These are phyloP conservation scores for Berkeleyomyces rouxiae DNA, from an alignment of 2,329 filamentous ascomycete species.

Conservation along the genomic window DNA sequence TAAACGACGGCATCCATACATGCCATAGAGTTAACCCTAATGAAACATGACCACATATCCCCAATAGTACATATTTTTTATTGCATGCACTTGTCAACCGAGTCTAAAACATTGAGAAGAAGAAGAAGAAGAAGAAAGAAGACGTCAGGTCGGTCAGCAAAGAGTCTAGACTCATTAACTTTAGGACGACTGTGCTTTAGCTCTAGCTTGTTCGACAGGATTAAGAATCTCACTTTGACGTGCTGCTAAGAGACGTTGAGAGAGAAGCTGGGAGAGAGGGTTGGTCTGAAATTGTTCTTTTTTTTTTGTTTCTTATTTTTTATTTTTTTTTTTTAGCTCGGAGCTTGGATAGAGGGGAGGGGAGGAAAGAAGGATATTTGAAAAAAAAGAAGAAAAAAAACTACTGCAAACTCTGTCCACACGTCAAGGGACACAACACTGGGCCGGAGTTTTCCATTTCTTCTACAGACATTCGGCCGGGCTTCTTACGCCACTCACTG, in stretches of 20 bases:
- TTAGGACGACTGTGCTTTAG: background rate
- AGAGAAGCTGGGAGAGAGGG: no score
- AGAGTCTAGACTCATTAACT: background rate
- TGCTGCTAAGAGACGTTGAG: background rate
- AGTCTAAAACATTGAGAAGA: background rate
- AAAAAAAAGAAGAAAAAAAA: background rate
- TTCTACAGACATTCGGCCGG: no score
- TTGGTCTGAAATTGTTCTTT: background rate
- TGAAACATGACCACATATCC: no score
- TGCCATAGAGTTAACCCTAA: no score
- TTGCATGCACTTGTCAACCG: no score
- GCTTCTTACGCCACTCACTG: no score
- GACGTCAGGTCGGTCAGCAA: background rate
- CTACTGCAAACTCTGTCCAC: background rate
- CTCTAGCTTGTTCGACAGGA: background rate
- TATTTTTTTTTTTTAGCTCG: background rate
- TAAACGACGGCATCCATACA: no score
- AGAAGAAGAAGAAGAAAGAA: background rate
- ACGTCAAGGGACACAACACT: no score
- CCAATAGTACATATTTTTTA: no score
- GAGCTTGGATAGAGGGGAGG: background rate
- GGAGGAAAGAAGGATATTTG: background rate
- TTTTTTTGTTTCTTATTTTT: no score
- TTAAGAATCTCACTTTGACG: slow-evolving; percentile 2
- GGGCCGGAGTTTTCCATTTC: no score